Evolutionary conservation across 768 basidiomycete genomes (phyloP).

Genomic region (Russula virescens): DNA sequence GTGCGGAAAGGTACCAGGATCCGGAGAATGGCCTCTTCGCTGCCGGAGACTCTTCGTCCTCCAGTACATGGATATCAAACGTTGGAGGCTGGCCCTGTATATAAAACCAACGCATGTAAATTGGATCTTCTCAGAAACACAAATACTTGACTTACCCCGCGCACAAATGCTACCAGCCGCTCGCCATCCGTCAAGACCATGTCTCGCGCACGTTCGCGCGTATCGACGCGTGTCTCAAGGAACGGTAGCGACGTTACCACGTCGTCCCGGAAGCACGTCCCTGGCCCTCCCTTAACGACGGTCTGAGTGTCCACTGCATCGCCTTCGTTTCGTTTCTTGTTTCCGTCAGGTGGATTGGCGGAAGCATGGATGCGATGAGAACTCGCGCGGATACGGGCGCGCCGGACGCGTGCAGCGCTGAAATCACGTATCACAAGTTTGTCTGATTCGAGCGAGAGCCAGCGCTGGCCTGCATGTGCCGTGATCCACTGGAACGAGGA

Average conservation of each 20-base stretch:
- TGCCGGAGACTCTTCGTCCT: background rate
- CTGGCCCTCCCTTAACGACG: background rate
- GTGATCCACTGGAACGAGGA: slow-evolving; percentile 16
- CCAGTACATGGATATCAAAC: slow-evolving; percentile 13
- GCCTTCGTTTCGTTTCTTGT: too few relatives aligned
- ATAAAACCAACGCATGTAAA: too few relatives aligned
- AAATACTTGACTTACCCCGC: background rate
- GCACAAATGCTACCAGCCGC: slow-evolving; percentile 10
- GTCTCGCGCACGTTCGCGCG: background rate
- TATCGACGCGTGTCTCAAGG: slow-evolving; percentile 8
- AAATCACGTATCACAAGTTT: slow-evolving; percentile 12
- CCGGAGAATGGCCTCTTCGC: too few relatives aligned
- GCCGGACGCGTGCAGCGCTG: slow-evolving; percentile 10
- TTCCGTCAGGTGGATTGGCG: too few relatives aligned
- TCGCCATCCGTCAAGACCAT: slow-evolving; percentile 17
- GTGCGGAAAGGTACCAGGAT: too few relatives aligned
- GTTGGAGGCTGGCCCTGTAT: background rate
- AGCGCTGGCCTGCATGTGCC: slow-evolving; percentile 16
- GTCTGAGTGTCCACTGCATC: background rate
- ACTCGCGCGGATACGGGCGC: background rate
- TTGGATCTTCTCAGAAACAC: too few relatives aligned
- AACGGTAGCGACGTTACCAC: slow-evolving; percentile 9
- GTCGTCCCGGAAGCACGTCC: slow-evolving; percentile 2
- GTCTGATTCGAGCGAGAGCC: slow-evolving; percentile 12
- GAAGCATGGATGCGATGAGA: background rate